phyloP scores from a whole-genome alignment of 768 basidiomycete genomes.

The Mycena kentingensis region DNA sequence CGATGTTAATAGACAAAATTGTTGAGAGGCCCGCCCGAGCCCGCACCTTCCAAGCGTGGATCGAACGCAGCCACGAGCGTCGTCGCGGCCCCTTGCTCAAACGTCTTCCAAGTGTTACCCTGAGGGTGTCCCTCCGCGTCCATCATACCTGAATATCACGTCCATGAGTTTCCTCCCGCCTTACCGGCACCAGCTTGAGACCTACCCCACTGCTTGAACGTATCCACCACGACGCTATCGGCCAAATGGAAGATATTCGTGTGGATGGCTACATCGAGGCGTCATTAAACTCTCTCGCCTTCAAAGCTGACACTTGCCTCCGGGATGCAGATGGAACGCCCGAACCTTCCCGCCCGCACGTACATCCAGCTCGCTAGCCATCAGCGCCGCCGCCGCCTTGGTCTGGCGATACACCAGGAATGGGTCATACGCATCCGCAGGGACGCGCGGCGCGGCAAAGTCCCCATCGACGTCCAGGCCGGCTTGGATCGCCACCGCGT shows the following conservation, averaged over 20 bases:
- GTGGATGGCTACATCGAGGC: constrained; percentile 2
- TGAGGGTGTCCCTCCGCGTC: neutral
- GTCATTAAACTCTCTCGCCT: neutral
- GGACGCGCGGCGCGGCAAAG: neutral
- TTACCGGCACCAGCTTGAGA: too few relatives aligned
- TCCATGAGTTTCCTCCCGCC: too few relatives aligned
- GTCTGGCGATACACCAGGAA: neutral
- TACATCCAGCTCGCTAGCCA: neutral
- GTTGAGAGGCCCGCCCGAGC: too few relatives aligned
- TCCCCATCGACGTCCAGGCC: neutral
- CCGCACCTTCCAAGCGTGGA: neutral
- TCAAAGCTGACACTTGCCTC: neutral
- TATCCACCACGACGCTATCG: neutral
- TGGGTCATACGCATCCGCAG: neutral
- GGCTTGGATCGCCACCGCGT: neutral
- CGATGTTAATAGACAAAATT: neutral
- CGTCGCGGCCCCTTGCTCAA: constrained; percentile 12
- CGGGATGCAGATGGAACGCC: constrained; percentile 4
- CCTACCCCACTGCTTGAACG: too few relatives aligned
- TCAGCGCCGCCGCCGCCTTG: constrained; percentile 8
- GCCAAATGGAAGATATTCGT: constrained; percentile 7
- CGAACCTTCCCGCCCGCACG: neutral
- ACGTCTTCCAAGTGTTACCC: constrained; percentile 6
- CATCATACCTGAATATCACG: neutral
- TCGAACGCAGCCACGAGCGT: too few relatives aligned